Evolutionary conservation across 495 filamentous ascomycete species (phyloP).

Genomic region (Aspergillus nidulans): DNA sequence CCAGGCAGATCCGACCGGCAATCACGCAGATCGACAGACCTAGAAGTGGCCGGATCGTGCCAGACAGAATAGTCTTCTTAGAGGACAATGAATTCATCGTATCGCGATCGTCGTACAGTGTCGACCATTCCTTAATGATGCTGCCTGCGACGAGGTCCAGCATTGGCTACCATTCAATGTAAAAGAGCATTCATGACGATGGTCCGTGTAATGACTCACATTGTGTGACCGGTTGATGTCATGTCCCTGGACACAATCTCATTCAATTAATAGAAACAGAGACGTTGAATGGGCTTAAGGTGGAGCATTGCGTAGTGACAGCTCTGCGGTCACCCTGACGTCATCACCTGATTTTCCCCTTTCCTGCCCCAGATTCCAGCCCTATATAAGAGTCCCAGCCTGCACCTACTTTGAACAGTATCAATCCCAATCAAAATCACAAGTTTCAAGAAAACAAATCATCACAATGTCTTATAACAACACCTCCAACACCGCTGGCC

Average conservation of each 20-base stretch:
- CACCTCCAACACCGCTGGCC: not conserved
- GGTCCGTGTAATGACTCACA: constrained; percentile 1
- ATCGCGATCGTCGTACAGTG: not conserved
- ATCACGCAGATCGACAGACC: not conserved
- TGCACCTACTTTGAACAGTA: not conserved
- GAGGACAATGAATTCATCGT: not conserved
- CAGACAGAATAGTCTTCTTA: not conserved
- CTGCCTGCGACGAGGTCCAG: not conserved
- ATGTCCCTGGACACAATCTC: too few species aligned
- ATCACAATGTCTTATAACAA: not conserved
- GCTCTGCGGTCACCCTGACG: not conserved
- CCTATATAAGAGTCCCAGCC: not conserved
- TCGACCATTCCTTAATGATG: not conserved
- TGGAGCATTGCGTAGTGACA: constrained; percentile 5
- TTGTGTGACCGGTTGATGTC: not conserved
- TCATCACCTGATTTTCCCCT: not conserved
- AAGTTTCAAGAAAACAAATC: not conserved
- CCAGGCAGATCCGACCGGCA: not conserved
- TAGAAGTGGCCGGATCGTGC: not conserved
- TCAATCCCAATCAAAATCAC: not conserved
- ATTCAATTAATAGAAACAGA: constrained; percentile 2
- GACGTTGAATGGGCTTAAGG: not conserved
- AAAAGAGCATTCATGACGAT: not conserved
- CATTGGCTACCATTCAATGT: not conserved
- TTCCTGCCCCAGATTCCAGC: not conserved